Evolutionary conservation across 345 rosid genomes (phyloP), one percentile per base, ranked within the genome.

Genomic region (Hibiscus mutabilis): DNA sequence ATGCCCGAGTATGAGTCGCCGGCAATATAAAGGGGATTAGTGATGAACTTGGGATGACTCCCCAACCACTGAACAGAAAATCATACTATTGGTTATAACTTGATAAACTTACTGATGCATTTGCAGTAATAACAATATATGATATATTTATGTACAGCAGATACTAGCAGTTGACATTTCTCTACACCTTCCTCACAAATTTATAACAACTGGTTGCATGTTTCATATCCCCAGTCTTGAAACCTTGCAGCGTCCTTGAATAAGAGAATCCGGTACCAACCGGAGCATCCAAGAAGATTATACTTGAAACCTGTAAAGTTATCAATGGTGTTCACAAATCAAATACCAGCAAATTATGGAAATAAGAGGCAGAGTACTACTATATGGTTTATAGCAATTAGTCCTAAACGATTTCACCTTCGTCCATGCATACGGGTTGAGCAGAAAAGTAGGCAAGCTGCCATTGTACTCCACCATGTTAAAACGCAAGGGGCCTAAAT

Each of bases 181-280:
- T 35, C 14, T 19, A 44, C 6, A 76, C 79, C 77, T 68, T 73
- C 31, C 68, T 72, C 0, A 75, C 59, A 42, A 72, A 79, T 10
- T 33, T 24, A 14, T 22, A 69, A 42, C 15, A 37, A 13, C 66
- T 63, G 16, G 4, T 1, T 3, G 68, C 77, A 51, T 44, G 15
- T 40, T 6, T 67, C 10, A 37, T 61, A 49, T 75, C 76, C 16
- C 66, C 15, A 4, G 68, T 51, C 66, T 67, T 67, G 46, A 42
- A 75, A 27, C 67, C 68, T 53, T 75, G 55, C 13, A 0, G 49
- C 15, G 62, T 72, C 8, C 24, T 68, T 47, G 76, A 68, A 37
- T 75, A 79, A 14, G 79, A 72, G 64, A 73, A 73, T 62, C 75
- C 75, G 13, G 75, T 58, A 14, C 72, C 72, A 35, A 61, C 72